Evolutionary conservation across 176 grass and related monocot species (phyloP), one percentile per base, ranked within the genome.

Genomic region (Ensete ventricosum): DNA sequence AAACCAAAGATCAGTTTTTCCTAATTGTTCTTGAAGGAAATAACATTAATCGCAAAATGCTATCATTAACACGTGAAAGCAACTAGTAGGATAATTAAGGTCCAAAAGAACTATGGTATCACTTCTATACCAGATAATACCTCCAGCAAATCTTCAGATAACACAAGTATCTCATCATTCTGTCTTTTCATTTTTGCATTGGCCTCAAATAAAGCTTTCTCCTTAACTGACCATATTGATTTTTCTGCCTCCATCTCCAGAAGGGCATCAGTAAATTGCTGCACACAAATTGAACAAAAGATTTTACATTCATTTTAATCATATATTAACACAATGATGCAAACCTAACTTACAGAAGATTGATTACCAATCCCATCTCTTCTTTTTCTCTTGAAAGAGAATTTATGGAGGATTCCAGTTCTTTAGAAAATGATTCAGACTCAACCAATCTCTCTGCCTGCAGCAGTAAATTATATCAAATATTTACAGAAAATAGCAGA

Each of bases 241-340:
- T 83, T 94, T 86, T 91, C 86, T 73, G 86, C 85, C 55, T 99
- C 95, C 76, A 90, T 83, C 83, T 91, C 84, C 73, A 94, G 76
- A 82, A 99, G 84, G 23, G 71, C 84, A 84, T 93, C 90, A 51
- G 95, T 93, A 73, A 99, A 84, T 99, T 99, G 84, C 90, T 94
- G 88, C 80, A 82, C 71, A 54, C 21, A 76, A 53, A 81, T 68
- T 77, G 9, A 53, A 80, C 19, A 73, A 76, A 7, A 76, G 85
- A 76, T 76, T 76, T 21, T 63, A 83, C n/a, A 78, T 60, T 63
- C 9, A 72, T 1, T 43, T 43, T 43, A 50, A 59, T 24, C 25
- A 68, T 21, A 54, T 55, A 17, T 8, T 20, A 76, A 14, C 52
- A 29, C 58, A 76, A 21, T 14, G 53, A 19, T 23, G 53, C 65